Evolutionary conservation across 2,329 filamentous ascomycete species (phyloP).

Genomic region (Aureobasidium zeae): DNA sequence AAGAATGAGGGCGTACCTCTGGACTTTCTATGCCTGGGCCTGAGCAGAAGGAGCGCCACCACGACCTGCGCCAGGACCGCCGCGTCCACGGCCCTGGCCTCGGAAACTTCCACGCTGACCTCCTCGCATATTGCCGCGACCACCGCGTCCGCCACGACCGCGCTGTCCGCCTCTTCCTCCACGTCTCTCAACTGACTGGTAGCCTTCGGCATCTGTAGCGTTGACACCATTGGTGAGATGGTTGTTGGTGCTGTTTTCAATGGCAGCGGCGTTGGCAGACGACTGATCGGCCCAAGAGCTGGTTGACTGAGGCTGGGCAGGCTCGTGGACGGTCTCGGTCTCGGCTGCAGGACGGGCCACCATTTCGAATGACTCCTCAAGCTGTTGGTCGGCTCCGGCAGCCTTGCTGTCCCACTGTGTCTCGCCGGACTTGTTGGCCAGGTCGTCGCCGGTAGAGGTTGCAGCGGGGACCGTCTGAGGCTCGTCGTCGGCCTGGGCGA

Average conservation of each 20-base stretch:
- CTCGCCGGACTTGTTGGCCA: constrained; percentile 49
- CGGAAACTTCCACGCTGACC: no score
- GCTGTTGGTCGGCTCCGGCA: constrained; percentile 40
- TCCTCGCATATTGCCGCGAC: constrained; percentile 23
- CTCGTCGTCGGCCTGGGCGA: constrained; percentile 22
- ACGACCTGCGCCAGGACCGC: constrained; percentile 26
- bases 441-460: constrained; percentile 32
- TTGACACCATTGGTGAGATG: constrained; percentile 25
- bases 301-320: constrained; percentile 48
- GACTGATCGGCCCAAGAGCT: constrained; percentile 80
- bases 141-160: constrained; percentile 31
- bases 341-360: constrained; percentile 64
- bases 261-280: constrained; percentile 16
- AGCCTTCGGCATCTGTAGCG: constrained; percentile 50
- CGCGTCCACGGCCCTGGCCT: constrained; percentile 34
- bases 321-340: constrained; percentile 55
- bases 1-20: no score
- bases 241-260: constrained; percentile 16
- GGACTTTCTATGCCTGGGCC: constrained; percentile 10
- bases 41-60: constrained; percentile 5
- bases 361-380: constrained; percentile 65
- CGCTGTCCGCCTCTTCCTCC: constrained; percentile 25
- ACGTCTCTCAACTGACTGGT: constrained; percentile 52
- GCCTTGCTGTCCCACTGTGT: constrained; percentile 57
- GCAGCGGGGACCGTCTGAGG: constrained; percentile 25